Evolutionary conservation across 768 basidiomycete genomes (phyloP).

Genomic region (Boletus patriciae): DNA sequence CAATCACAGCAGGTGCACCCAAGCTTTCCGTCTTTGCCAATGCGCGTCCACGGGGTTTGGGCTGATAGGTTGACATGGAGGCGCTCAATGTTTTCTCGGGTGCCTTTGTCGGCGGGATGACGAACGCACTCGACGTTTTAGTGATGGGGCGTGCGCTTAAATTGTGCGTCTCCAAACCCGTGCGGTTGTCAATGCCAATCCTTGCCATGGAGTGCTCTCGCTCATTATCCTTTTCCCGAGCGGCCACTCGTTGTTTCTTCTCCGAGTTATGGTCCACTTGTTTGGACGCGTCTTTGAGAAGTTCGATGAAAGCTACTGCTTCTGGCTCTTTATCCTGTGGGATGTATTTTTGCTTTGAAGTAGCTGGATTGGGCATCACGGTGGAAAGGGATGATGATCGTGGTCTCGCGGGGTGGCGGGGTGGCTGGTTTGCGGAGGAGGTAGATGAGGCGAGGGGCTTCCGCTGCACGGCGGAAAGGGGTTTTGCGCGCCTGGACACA

Average conservation of each 20-base stretch:
- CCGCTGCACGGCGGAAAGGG: slow-evolving; percentile 7
- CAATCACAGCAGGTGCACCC: background rate
- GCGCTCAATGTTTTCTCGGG: background rate
- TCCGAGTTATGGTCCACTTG: slow-evolving; percentile 27
- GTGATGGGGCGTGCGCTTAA: slow-evolving; percentile 6
- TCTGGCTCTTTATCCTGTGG: slow-evolving; percentile 24
- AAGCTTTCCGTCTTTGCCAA: slow-evolving; percentile 10
- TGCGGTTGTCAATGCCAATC: background rate
- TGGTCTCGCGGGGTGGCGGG: slow-evolving; percentile 6
- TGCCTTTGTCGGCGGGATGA: slow-evolving; percentile 1
- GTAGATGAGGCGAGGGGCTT: slow-evolving; percentile 23
- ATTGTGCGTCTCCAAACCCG: background rate
- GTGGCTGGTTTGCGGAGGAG: slow-evolving; percentile 15
- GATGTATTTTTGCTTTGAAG: background rate
- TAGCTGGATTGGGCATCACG: background rate
- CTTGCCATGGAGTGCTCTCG: slow-evolving; percentile 1
- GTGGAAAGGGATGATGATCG: slow-evolving; percentile 24
- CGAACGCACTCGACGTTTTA: slow-evolving; percentile 19
- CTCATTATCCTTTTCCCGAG: slow-evolving; percentile 10
- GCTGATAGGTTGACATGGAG: background rate
- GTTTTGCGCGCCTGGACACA: slow-evolving; percentile 7
- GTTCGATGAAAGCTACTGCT: slow-evolving; percentile 21
- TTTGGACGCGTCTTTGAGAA: slow-evolving; percentile 24
- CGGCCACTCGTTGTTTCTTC: slow-evolving; percentile 25
- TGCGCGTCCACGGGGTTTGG: background rate